Percentiles rank a stretch among this genome's conserved stretches.
Evolutionary conservation across 768 basidiomycete genomes (phyloP).

Genomic region (Rhodotorula diobovata): DNA sequence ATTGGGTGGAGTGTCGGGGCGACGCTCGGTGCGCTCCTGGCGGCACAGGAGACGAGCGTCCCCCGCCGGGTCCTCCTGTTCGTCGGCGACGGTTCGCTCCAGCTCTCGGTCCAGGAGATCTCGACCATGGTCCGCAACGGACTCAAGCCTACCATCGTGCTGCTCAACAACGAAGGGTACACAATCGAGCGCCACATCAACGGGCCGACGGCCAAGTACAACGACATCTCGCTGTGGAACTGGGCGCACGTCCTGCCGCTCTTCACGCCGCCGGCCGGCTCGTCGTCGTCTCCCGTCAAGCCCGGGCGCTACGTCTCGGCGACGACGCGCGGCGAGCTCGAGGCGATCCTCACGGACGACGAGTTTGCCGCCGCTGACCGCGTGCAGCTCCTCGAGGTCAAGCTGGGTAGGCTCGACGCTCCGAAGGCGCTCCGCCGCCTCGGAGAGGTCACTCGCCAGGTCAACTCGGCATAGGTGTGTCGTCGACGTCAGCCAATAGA

Average conservation of each 20-base stretch:
- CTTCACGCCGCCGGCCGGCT: constrained; percentile 45
- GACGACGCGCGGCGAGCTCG: constrained; percentile 58
- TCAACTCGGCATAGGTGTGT: background rate
- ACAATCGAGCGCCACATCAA: constrained; percentile 72
- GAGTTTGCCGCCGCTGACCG: constrained; percentile 61
- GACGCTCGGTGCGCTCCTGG: constrained; percentile 55
- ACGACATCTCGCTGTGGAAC: constrained; percentile 74
- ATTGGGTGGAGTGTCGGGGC: constrained; percentile 89
- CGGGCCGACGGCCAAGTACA: constrained; percentile 57
- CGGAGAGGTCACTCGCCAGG: constrained; percentile 12
- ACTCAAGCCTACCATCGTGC: constrained; percentile 57
- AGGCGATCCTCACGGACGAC: constrained; percentile 60
- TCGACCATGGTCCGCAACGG: constrained; percentile 72
- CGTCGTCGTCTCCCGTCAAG: constrained; percentile 2
- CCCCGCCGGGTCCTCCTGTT: constrained; percentile 70
- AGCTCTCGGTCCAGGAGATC: constrained; percentile 46
- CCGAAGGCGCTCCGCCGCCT: constrained; percentile 51
- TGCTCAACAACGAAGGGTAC: constrained; percentile 55
- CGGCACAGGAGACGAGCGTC: constrained; percentile 61
- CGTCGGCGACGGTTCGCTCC: constrained; percentile 68
- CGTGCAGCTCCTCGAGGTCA: constrained; percentile 68
- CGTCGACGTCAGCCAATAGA: no score
- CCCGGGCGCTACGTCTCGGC: constrained; percentile 45
- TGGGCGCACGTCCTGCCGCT: constrained; percentile 46
- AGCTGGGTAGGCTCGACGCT: constrained; percentile 69